Base-by-base conservation (phyloP, 1,284 basidiomycete genomes). In the Rhizoctonia solani region DNA sequence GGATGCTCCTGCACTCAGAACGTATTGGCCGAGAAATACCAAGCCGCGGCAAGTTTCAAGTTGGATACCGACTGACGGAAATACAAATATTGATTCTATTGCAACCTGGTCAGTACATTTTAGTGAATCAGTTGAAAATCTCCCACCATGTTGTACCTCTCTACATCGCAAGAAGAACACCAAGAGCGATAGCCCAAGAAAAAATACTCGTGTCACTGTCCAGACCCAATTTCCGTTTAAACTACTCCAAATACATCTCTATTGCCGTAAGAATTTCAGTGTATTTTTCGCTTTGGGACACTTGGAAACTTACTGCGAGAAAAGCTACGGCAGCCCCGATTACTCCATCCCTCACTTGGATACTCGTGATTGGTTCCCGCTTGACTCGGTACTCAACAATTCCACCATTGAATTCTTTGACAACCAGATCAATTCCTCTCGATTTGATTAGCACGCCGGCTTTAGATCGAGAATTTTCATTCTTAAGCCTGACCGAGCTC, bases 31-130 rank as follows among this genome's bases (percentile, higher is more conserved):
- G 44, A 71, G 27, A n/a, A 61, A 21, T 5, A 30, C 21, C 32
- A 86, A 74, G 0, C 88, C 88, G 61, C 81, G 78, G 74, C 85
- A 83, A 0, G 85, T 86, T 75, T 91, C 87, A 1, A 91, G 75
- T 73, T 91, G 89, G 37, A 92, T 77, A 13, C 90, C 89, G 66
- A 87, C 82, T 0, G 81, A 78, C 14, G 86, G 86, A 50, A 90
- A 74, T 23, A 88, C 79, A 42, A 90, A 75, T 3, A 91, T 77
- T 29, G 88, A 89, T 77, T 92, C 90, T 91, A 66, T 4, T 19
- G 41, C 3, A 16, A 44, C 19, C n/a, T 4, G 19, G 19, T 21
- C 41, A 44, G n/a, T 6, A 4, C 19, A 21, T 16, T 16, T 14
- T 3, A 21, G 32, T 37, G 1, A 13, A 41, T 34, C 55, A 49